Percentiles rank a stretch among this genome's conserved stretches.
Evolutionary conservation across 1,284 basidiomycete genomes (phyloP).

Genomic region (Earliella scabrosa): DNA sequence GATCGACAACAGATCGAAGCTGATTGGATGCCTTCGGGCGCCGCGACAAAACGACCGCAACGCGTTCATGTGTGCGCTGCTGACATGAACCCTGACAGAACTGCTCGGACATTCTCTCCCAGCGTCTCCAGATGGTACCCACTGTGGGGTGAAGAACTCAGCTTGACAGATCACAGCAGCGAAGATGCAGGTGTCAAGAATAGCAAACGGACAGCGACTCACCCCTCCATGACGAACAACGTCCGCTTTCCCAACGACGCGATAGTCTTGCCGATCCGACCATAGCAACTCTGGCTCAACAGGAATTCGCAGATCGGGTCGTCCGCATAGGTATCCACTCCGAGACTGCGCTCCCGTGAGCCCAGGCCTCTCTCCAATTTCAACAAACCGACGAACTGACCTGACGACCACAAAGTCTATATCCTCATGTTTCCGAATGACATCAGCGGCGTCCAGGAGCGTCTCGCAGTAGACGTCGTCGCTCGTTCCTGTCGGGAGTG

Average conservation of each 20-base stretch:
- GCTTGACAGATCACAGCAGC: not conserved
- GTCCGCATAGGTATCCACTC: constrained; percentile 41
- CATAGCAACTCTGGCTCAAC: constrained; percentile 36
- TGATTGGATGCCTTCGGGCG: not conserved
- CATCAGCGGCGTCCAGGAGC: constrained; percentile 25
- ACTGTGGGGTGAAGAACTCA: no score
- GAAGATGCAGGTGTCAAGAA: not conserved
- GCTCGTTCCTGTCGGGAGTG: constrained; percentile 34
- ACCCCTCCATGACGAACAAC: constrained; percentile 44
- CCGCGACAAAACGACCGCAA: not conserved
- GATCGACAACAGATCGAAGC: not conserved
- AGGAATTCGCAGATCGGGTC: constrained; percentile 42
- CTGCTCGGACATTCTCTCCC: constrained; percentile 31
- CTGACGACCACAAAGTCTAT: constrained; percentile 37
- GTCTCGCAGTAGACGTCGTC: constrained; percentile 34
- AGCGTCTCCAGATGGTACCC: constrained; percentile 35
- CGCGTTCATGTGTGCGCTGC: not conserved
- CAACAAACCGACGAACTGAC: constrained; percentile 17
- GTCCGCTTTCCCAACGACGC: constrained; percentile 30
- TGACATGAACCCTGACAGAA: constrained; percentile 30
- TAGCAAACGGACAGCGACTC: constrained; percentile 5
- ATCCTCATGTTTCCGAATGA: constrained; percentile 32
- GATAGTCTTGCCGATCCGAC: constrained; percentile 36
- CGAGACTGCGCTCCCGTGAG: constrained; percentile 29
- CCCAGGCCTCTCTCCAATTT: not conserved